These are phyloP conservation scores for Apiospora malaysiana DNA, from an alignment of 2,329 filamentous ascomycete species.

Conservation along the genomic window DNA sequence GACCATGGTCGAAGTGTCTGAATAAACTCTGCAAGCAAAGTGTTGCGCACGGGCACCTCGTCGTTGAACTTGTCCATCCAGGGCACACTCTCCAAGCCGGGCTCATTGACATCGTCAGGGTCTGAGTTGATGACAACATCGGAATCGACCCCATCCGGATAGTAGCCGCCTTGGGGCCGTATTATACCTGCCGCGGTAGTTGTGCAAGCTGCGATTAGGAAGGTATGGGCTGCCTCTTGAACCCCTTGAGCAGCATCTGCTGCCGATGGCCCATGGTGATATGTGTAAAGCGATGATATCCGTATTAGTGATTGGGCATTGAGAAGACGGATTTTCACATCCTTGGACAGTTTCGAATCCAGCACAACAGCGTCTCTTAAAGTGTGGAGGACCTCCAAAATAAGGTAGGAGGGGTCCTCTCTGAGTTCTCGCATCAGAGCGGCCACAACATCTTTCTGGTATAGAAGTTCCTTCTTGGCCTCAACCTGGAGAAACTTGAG, in stretches of 20 bases:
- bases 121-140: constrained; percentile 48
- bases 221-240: constrained; percentile 73
- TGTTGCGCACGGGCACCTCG: constrained; percentile 78
- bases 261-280: constrained; percentile 53
- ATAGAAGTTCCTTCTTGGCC: constrained; percentile 82
- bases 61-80: constrained; percentile 72
- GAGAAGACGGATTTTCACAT: constrained; percentile 76
- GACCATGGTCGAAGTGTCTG: constrained; percentile 83
- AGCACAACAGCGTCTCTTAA: constrained; percentile 75
- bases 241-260: constrained; percentile 53
- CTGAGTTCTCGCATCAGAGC: constrained; percentile 78
- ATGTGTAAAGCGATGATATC: constrained; percentile 74
- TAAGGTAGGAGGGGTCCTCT: constrained; percentile 76
- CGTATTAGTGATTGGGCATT: constrained; percentile 75
- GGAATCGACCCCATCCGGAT: constrained; percentile 72
- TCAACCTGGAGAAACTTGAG: constrained; percentile 79
- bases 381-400: constrained; percentile 75
- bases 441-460: constrained; percentile 72
- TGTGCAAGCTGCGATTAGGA: constrained; percentile 79
- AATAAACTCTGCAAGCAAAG: constrained; percentile 77
- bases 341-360: constrained; percentile 75
- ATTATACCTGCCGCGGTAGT: constrained; percentile 75
- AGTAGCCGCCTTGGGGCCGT: constrained; percentile 80
- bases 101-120: constrained; percentile 58
- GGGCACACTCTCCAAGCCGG: constrained; percentile 72